Conservation (phyloP, 2,329 filamentous ascomycete species). For the Mycosphaerella arachidis region DNA sequence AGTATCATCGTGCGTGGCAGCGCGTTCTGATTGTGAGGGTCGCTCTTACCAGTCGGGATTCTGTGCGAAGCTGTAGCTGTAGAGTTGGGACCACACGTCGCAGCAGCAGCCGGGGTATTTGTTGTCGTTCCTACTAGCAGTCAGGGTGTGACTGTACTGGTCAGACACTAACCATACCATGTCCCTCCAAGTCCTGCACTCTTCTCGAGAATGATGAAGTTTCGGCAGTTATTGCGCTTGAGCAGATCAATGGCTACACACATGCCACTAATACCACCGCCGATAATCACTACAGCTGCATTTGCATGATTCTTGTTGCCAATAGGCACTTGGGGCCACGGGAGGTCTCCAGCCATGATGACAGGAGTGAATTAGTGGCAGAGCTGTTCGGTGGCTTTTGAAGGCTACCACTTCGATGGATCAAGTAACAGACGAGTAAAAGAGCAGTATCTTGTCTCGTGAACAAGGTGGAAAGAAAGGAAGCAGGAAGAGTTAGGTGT, state of each 20-base stretch:
- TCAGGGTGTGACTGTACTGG: not conserved
- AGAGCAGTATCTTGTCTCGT: not conserved
- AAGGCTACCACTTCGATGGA: too few species aligned
- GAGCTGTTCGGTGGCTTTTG: not conserved
- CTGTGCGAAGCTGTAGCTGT: conserved; percentile 58
- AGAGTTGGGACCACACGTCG: conserved; percentile 50
- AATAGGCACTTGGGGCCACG: conserved; percentile 44
- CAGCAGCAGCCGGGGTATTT: conserved; percentile 48
- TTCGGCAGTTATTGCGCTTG: conserved; percentile 47
- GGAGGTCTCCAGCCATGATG: conserved; percentile 38
- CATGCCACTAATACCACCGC: conserved; percentile 45
- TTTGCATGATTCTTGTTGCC: conserved; percentile 50
- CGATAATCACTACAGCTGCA: conserved; percentile 55
- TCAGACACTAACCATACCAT: conserved; percentile 34
- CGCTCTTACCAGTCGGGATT: conserved; percentile 46
- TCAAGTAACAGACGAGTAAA: too few species aligned
- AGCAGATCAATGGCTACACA: conserved; percentile 56
- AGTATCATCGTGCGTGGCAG: too few species aligned
- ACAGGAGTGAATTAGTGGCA: too few species aligned
- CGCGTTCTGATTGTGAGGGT: too few species aligned
- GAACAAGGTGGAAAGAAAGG: not conserved
- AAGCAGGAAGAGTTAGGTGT: not conserved
- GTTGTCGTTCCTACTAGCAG: conserved; percentile 41
- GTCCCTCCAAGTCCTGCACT: conserved; percentile 51
- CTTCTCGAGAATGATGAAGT: conserved; percentile 57